These are phyloP conservation scores for Microcyclospora tardicrescens DNA, from an alignment of 2,329 filamentous ascomycete species.

Conservation along the genomic window DNA sequence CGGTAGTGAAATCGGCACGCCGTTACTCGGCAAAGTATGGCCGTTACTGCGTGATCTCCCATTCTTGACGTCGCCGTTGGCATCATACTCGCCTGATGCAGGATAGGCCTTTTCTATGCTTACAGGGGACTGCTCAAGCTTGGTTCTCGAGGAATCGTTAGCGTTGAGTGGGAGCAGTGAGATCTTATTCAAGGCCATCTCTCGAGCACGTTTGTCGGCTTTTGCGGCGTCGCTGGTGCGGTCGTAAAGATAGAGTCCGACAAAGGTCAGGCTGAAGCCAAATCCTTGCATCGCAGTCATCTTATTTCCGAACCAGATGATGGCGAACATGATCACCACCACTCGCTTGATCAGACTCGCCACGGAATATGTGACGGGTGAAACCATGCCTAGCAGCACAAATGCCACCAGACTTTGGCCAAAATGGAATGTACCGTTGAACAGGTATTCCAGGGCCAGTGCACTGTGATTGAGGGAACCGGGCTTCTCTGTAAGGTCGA, in stretches of 20 bases:
- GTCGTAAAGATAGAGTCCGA: constrained; percentile 92
- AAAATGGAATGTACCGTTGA: constrained; percentile 96
- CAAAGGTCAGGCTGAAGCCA: constrained; percentile 77
- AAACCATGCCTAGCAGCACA: constrained; percentile 79
- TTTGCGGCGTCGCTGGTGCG: constrained; percentile 79
- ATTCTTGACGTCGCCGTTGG: too few relatives aligned
- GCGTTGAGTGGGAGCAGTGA: constrained; percentile 53
- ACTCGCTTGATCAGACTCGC: constrained; percentile 94
- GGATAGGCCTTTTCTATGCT: constrained; percentile 2
- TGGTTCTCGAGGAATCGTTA: constrained; percentile 9
- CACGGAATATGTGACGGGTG: constrained; percentile 92
- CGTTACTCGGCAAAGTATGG: constrained; percentile 3
- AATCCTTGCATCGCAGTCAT: constrained; percentile 72
- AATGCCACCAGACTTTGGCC: constrained; percentile 94
- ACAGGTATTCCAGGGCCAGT: constrained; percentile 70
- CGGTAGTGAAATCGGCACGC: constrained; percentile 38
- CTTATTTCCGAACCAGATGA: constrained; percentile 88
- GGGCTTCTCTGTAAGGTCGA: constrained; percentile 64
- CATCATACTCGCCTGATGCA: too few relatives aligned
- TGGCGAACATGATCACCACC: constrained; percentile 88
- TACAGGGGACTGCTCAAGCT: constrained; percentile 12
- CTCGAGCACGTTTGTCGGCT: constrained; percentile 63
- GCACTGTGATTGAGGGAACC: constrained; percentile 53
- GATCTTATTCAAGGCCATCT: constrained; percentile 46
- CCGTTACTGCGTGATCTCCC: too few relatives aligned